A percentile compares a stretch with the other conserved stretches of the same genome.
Evolutionary conservation across 192 early-diverging fungal species (phyloP).

Genomic region (Coemansia sp.): DNA sequence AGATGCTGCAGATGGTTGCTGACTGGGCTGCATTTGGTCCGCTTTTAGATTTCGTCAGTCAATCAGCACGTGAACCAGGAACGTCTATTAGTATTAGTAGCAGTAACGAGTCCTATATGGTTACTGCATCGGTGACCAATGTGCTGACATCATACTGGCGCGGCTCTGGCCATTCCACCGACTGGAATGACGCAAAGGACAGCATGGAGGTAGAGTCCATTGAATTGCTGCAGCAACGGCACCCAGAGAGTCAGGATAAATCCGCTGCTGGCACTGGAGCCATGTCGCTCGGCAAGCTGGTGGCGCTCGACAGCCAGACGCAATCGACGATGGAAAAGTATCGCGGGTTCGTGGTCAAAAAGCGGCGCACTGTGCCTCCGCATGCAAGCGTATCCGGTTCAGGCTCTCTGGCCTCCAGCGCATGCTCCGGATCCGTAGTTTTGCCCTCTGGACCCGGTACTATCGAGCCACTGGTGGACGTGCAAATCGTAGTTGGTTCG

Average conservation of each 20-base stretch:
- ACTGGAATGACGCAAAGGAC: not conserved
- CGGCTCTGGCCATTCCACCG: not conserved
- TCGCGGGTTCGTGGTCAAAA: conserved; percentile 45
- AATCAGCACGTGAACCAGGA: too few species aligned
- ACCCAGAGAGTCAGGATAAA: too few species aligned
- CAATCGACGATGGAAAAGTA: conserved; percentile 26
- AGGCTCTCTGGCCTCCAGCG: not conserved
- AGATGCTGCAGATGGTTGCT: conserved; percentile 21
- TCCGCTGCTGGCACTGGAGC: too few species aligned
- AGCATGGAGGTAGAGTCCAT: not conserved
- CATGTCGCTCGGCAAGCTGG: conserved; percentile 16
- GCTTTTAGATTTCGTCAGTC: too few species aligned
- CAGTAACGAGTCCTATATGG: not conserved
- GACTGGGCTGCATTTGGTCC: too few species aligned
- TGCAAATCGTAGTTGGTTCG: conserved; percentile 29
- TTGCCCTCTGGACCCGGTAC: conserved; percentile 28
- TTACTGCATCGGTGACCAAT: not conserved
- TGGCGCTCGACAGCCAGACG: conserved; percentile 18
- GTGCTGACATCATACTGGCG: conserved; percentile 12
- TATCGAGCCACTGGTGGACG: conserved; percentile 30
- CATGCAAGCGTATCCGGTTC: not conserved
- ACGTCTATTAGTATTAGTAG: too few species aligned
- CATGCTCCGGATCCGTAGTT: conserved; percentile 2
- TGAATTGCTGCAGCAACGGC: not conserved
- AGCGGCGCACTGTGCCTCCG: conserved; percentile 9